Evolutionary conservation across 129 eudicot species (phyloP), one percentile per base, ranked within the genome.

Genomic region (Helichrysum umbraculigerum): DNA sequence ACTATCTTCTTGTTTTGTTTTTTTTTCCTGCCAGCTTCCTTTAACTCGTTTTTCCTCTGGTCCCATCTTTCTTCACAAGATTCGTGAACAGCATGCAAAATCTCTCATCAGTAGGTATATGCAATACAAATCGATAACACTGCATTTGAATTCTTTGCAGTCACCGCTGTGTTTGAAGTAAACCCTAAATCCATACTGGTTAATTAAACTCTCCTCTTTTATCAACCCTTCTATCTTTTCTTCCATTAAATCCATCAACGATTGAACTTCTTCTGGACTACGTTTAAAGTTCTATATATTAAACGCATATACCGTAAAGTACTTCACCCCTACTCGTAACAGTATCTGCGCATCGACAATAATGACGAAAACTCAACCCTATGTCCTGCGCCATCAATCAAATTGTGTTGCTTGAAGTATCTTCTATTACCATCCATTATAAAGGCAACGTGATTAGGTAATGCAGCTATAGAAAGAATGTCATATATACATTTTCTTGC

Each of bases 341-440:
- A 75, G 32, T 75, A 75, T 63, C 42, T 75, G 44, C 88, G 83
- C 87, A 88, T 76, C 3, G 81, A 72, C 86, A 86, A 78, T 35
- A 91, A 87, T 50, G 94, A 83, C n/a, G 72, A 65, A 56, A 74
- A 88, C 22, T 94, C 97, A 16, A 70, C 58, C 33, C 79, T 81
- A 37, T 91, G 94, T 21, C 97, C 97, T 17, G 78, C 67, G 21
- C 91, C 97, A 47, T 82, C 88, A 15, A 74, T 76, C 62, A 91
- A 74, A 20, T 81, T 81, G 42, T 65, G 66, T 62, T 86, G 86
- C 78, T 87, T 91, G 6, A 85, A 83, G 61, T 87, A 90, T 54
- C 96, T 87, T 74, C 92, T 81, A 68, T 90, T 90, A 28, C 96
- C 96, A 54, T 90, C 96, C 89, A 90, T 81, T 7, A 90, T 87